Evolutionary conservation across 306 rosid species (phyloP), one percentile per base, ranked within the genome.

Genomic region (Casuarina glauca): DNA sequence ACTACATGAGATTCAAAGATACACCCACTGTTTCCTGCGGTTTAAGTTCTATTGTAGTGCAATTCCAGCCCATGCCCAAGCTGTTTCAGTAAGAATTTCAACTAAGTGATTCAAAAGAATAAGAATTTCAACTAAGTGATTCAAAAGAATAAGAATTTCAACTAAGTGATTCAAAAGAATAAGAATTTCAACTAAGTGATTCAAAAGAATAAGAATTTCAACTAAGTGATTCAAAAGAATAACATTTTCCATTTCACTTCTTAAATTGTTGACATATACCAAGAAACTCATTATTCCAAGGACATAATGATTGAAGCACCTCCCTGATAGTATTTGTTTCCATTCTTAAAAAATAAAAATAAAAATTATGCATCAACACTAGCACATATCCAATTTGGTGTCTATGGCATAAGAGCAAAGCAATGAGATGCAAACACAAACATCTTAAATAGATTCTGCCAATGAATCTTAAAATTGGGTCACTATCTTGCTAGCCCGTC

Each of bases 31-130:
- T n/a, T 64, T 64, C 70, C 70, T 5, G 41, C 49, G 6, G 48
- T 16, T 16, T 66, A 11, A 66, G 12, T 17, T 32, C 41, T 66
- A 43, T 42, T 10, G 20, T 6, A 17, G 49, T 66, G 49, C 48
- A 66, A 66, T 66, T n/a, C 13, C 70, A 41, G 49, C 70, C 15
- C 48, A 32, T 57, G 64, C 64, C 64, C 64, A 57, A n/a, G 64
- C 64, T 57, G 38, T 20, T 8, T 13, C 11, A 57, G 39, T 20
- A 57, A 20, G 13, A 20, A 57, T 20, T 57, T 20, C 26, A 20
- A 20, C 26, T 20, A 20, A 20, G 26, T 20, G 26, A 20, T 20
- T 20, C 26, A 20, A 20, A 20, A 20, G 26, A 57, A 13, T 20
- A 57, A 20, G 13, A 20, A 57, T 26, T 57, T 32, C 32, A 26